Conservation (phyloP, 371 early-diverging fungal species). For the Mucor velutinosus region DNA sequence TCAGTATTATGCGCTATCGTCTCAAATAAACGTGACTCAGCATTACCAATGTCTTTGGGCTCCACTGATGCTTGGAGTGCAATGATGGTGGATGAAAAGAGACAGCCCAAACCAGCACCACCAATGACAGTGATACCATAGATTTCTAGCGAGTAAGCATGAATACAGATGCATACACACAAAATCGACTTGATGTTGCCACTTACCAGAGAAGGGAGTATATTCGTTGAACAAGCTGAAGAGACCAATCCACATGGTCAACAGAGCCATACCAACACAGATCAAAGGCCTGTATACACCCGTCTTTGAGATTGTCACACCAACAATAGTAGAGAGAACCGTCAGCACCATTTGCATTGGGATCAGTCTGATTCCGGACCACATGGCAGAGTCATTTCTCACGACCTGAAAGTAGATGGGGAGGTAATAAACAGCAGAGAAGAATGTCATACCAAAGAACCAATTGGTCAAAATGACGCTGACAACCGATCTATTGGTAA, state of each 20-base stretch:
- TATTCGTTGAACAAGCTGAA: conserved; percentile 29
- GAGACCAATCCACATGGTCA: conserved; percentile 40
- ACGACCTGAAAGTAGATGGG: conserved; percentile 86
- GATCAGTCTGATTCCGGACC: conserved; percentile 56
- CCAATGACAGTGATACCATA: conserved; percentile 47
- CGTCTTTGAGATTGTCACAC: conserved; percentile 48
- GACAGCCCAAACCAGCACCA: conserved; percentile 31
- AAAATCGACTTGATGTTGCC: not conserved
- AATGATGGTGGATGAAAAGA: conserved; percentile 48
- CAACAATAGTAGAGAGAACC: conserved; percentile 38
- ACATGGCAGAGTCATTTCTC: conserved; percentile 50
- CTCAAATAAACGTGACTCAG: not conserved
- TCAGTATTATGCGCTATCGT: not conserved
- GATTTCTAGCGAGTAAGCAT: conserved; percentile 12
- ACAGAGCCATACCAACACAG: conserved; percentile 40
- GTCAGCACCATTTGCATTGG: conserved; percentile 54
- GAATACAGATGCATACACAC: not conserved
- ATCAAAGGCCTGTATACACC: conserved; percentile 55
- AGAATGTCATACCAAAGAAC: conserved; percentile 61
- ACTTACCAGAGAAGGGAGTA: conserved; percentile 33
- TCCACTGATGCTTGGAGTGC: conserved; percentile 48
- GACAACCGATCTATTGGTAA: conserved; percentile 50
- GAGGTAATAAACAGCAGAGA: conserved; percentile 55
- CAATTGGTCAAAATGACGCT: conserved; percentile 50
- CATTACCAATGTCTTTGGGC: conserved; percentile 33